Conservation (phyloP, 768 basidiomycete species). For the Termitomyces heimii region DNA sequence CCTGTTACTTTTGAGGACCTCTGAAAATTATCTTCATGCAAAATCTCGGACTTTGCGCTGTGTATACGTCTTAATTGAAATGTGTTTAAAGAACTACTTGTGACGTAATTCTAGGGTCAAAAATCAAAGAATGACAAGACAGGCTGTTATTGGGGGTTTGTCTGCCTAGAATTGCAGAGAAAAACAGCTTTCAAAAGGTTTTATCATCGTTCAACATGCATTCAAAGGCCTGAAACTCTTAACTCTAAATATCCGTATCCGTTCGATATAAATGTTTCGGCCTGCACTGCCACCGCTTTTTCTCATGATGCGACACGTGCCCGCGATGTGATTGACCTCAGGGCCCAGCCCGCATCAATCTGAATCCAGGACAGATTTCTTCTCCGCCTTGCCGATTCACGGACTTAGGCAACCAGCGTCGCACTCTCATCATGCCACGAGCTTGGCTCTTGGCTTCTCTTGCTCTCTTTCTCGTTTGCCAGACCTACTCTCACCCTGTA, state of each 20-base stretch:
- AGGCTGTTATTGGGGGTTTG: neutral
- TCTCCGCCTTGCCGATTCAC: neutral
- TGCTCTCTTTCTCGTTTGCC: slow-evolving; percentile 9
- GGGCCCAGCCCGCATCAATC: neutral
- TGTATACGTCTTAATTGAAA: neutral
- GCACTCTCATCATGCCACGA: slow-evolving; percentile 13
- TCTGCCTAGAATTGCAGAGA: neutral
- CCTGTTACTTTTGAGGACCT: too few relatives aligned
- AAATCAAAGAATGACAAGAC: neutral
- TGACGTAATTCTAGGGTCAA: neutral
- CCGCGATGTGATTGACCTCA: neutral
- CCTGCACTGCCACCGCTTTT: neutral
- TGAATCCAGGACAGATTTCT: neutral
- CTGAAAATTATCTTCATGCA: too few relatives aligned
- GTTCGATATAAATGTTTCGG: neutral
- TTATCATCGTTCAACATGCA: neutral
- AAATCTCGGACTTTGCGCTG: too few relatives aligned
- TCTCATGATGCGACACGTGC: neutral
- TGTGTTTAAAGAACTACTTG: neutral
- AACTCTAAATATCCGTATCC: neutral
- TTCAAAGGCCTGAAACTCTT: neutral
- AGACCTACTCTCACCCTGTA: slow-evolving; percentile 21
- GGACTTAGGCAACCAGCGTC: neutral
- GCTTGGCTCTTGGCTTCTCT: slow-evolving; percentile 22
- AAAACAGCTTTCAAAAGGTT: neutral